These are phyloP conservation scores for Auriscalpium vulgare DNA, from an alignment of 768 basidiomycete species.

Conservation along the genomic window DNA sequence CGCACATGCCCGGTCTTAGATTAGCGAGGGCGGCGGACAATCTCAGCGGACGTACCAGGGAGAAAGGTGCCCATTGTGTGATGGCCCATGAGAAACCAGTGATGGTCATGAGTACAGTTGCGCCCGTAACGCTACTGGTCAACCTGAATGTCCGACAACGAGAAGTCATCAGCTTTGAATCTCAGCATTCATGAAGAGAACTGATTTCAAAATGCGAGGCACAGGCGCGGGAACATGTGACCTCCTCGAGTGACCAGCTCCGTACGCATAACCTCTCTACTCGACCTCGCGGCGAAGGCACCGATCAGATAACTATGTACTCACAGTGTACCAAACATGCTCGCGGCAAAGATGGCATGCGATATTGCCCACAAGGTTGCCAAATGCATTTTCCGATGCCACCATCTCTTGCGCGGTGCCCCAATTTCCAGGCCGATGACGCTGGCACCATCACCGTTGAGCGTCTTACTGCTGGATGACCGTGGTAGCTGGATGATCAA, in stretches of 20 bases:
- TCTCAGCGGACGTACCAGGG: constrained; percentile 49
- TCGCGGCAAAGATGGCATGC: constrained; percentile 62
- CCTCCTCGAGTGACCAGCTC: no score
- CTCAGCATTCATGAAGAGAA: background rate
- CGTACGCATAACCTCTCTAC: no score
- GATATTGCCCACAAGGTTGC: constrained; percentile 72
- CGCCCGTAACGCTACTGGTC: constrained; percentile 57
- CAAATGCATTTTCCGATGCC: constrained; percentile 42
- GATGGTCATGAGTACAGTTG: constrained; percentile 67
- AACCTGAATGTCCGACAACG: constrained; percentile 38
- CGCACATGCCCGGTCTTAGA: background rate
- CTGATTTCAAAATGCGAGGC: background rate
- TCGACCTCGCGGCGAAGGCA: background rate
- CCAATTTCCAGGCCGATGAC: background rate
- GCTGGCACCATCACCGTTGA: constrained; percentile 6
- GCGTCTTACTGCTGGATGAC: constrained; percentile 2
- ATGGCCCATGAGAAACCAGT: constrained; percentile 93
- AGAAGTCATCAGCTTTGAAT: background rate
- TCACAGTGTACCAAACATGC: constrained; percentile 82
- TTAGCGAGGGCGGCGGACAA: background rate
- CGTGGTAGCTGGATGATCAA: constrained; percentile 33
- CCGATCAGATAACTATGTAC: constrained; percentile 24
- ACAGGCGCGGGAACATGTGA: background rate
- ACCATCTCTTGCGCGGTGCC: constrained; percentile 6
- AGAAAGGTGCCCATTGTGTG: constrained; percentile 88